Percentiles rank a stretch among this genome's conserved stretches.
These are phyloP conservation scores for Galerina sulciceps DNA, from an alignment of 768 basidiomycete species.

Conservation along the genomic window DNA sequence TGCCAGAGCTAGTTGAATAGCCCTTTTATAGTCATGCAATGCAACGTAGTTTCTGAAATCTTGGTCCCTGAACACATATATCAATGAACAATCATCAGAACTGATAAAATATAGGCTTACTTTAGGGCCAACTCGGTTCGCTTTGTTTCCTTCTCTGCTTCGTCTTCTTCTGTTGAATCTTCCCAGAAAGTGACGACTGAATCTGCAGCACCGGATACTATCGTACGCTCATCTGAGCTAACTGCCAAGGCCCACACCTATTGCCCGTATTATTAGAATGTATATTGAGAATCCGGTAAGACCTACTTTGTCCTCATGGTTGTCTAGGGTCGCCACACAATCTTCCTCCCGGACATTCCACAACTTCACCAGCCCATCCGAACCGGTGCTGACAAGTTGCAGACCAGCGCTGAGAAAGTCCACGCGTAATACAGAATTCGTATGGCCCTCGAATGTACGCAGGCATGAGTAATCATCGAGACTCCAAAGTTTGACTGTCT, in stretches of 20 bases:
- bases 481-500: conserved; percentile 93
- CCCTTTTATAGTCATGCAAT: conserved; percentile 87
- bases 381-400: conserved; percentile 89
- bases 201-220: conserved; percentile 95
- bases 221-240: conserved; percentile 76
- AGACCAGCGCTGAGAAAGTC: conserved; percentile 84
- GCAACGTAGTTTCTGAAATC: conserved; percentile 91
- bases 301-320: conserved; percentile 94
- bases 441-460: conserved; percentile 97
- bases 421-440: conserved; percentile 93
- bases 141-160: conserved; percentile 72
- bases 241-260: conserved; percentile 97
- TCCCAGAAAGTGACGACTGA: conserved; percentile 97
- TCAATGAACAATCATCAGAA: not conserved
- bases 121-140: conserved; percentile 78
- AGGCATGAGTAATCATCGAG: conserved; percentile 92
- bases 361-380: conserved; percentile 94
- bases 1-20: conserved; percentile 88
- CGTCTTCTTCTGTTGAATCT: conserved; percentile 88
- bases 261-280: not conserved
- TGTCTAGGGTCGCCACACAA: conserved; percentile 88
- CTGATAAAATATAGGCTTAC: conserved; percentile 51
- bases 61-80: conserved; percentile 73
- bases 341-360: conserved; percentile 93
- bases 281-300: not conserved